Evolutionary conservation across 164 flowering plant species (phyloP), one percentile per base, ranked within the genome.

Genomic region (Stephania yunnanensis): DNA sequence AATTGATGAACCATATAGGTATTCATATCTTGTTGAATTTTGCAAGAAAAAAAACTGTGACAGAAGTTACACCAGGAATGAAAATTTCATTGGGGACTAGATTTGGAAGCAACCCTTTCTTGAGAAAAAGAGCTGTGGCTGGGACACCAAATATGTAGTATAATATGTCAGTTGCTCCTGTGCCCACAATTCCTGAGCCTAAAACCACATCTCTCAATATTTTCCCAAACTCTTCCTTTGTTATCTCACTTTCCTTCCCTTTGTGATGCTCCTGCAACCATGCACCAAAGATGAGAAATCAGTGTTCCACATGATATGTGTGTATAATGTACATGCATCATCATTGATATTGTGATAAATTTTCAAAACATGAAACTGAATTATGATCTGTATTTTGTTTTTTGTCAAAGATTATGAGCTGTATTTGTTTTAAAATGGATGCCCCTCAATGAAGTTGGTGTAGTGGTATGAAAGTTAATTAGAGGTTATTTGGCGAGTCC

Each of bases 31-130:
- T 89, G 81, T 87, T 84, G 3, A 85, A 76, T 52, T 76, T 80
- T 20, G 90, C 87, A 46, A 89, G 93, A 46, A 83, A 10, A 48
- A 80, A 84, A 70, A 88, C 90, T 48, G 93, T 85, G 74, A 85
- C 87, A 64, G 93, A 87, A 19, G 93, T 89, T 76, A 87, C 83
- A 19, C 65, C 82, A 4, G 93, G 90, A 58, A 88, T 83, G 77
- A 88, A 86, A 20, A 85, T 25, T 5, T 84, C 88, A 72, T 87
- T 80, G 6, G 87, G 85, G 4, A 89, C 71, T 0, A 77, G 19
- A 10, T 20, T 68, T 30, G 90, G 90, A 5, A 71, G 46, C 5
- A 85, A 15, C 5, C 77, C 36, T 55, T 82, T 81, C 82, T 89
- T 89, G 50, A 88, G 22, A 29, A 88, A 58, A 48, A 83, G 36